Conservation (phyloP, 2,329 filamentous ascomycete species). For the Sporothrix pseudoabietina region DNA sequence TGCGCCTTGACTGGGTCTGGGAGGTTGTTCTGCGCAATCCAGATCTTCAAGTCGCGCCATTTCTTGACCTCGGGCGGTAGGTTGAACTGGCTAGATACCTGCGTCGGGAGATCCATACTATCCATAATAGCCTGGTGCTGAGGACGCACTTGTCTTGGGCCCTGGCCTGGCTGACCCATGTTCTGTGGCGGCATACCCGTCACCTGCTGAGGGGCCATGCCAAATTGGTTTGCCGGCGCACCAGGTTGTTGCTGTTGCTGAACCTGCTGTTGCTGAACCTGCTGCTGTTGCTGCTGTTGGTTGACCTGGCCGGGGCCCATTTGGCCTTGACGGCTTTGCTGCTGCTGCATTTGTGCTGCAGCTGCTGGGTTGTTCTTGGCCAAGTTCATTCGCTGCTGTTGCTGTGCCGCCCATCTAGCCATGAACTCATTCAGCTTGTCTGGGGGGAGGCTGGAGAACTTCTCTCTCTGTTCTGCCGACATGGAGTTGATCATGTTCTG, state of each 20-base stretch:
- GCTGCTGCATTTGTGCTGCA: slow-evolving; percentile 33
- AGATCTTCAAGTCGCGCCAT: slow-evolving; percentile 52
- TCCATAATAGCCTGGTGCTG: slow-evolving; percentile 51
- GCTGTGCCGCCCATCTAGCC: slow-evolving; percentile 47
- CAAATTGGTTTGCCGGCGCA: slow-evolving; percentile 34
- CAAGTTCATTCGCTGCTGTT: slow-evolving; percentile 33
- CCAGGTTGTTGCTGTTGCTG: slow-evolving; percentile 30
- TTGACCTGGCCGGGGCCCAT: slow-evolving; percentile 36
- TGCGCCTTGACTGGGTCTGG: slow-evolving; percentile 41
- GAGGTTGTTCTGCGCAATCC: slow-evolving; percentile 46
- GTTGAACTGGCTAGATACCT: slow-evolving; percentile 40
- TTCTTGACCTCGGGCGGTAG: slow-evolving; percentile 51
- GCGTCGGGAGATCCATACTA: slow-evolving; percentile 50
- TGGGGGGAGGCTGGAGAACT: slow-evolving; percentile 48
- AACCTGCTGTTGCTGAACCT: not conserved
- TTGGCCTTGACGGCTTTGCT: slow-evolving; percentile 29
- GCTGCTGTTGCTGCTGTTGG: slow-evolving; percentile 1
- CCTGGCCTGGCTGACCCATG: slow-evolving; percentile 29
- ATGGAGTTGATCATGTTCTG: slow-evolving; percentile 47
- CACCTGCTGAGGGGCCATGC: slow-evolving; percentile 26
- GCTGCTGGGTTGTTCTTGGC: slow-evolving; percentile 35
- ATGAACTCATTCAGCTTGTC: slow-evolving; percentile 58
- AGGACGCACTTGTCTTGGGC: slow-evolving; percentile 35
- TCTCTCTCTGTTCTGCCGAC: slow-evolving; percentile 50
- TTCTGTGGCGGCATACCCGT: slow-evolving; percentile 26